Conservation (phyloP, 2,329 filamentous ascomycete genomes). For the Aspergillus candidus region DNA sequence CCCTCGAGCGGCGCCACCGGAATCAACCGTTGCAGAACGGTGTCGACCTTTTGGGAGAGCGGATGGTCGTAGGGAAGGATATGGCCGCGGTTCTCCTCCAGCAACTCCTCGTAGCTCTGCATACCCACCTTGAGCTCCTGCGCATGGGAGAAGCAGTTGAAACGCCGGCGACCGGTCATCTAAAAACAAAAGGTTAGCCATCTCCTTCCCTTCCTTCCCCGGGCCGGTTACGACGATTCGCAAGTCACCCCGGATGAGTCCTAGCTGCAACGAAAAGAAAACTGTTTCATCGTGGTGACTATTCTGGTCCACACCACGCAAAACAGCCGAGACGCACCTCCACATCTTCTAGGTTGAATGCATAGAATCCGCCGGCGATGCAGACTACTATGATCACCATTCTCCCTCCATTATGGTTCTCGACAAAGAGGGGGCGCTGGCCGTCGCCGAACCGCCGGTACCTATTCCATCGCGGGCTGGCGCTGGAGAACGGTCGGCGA, state of each 20-base stretch:
- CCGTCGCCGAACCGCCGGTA: conserved; percentile 16
- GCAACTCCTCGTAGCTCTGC: conserved; percentile 43
- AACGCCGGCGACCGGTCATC: conserved; percentile 52
- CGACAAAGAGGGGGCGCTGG: conserved; percentile 10
- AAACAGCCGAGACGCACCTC: conserved; percentile 33
- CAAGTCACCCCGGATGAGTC: too few species aligned
- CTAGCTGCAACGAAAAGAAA: neutral
- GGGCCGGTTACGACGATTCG: too few species aligned
- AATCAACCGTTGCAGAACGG: conserved; percentile 50
- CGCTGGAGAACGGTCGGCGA: conserved; percentile 12
- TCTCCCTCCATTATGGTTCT: conserved; percentile 16
- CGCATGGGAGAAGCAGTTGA: conserved; percentile 49
- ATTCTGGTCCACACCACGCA: neutral
- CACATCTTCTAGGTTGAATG: conserved; percentile 53
- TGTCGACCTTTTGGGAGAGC: conserved; percentile 44
- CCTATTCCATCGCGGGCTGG: conserved; percentile 3
- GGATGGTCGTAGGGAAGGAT: conserved; percentile 49
- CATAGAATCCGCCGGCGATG: conserved; percentile 43
- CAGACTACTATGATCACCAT: conserved; percentile 35
- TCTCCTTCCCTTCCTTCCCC: too few species aligned
- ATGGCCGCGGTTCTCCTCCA: conserved; percentile 40
- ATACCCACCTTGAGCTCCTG: conserved; percentile 41
- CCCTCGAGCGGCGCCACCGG: conserved; percentile 45
- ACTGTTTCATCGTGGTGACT: neutral
- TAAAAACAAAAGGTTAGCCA: conserved; percentile 14